phyloP scores from a whole-genome alignment of 306 rosid genomes.

The Vachellia collinsii region DNA sequence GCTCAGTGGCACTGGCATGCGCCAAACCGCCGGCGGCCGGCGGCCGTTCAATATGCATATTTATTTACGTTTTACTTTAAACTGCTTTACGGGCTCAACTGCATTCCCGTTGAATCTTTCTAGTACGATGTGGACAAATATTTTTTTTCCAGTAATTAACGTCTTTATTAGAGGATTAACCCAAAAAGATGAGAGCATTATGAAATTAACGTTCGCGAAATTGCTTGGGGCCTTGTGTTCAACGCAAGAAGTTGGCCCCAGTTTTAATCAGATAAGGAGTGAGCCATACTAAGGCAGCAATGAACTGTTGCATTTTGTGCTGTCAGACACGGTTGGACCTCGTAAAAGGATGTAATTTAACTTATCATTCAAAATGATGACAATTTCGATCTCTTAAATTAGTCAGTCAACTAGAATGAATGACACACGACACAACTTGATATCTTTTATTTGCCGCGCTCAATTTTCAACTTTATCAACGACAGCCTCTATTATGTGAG shows the following conservation, averaged over 20 bases:
- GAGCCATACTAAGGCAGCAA: neutral
- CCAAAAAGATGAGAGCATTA: neutral
- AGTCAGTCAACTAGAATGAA: neutral
- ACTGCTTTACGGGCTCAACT: neutral
- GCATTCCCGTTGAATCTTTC: neutral
- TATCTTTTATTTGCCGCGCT: neutral
- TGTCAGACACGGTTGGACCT: neutral
- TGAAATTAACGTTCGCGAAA: neutral
- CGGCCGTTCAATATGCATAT: neutral
- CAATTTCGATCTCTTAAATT: neutral
- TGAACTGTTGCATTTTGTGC: neutral
- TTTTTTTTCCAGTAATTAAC: neutral
- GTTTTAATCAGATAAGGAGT: neutral
- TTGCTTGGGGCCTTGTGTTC: neutral
- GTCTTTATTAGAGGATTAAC: neutral
- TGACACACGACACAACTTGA: neutral
- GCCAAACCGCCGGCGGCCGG: constrained; percentile 17
- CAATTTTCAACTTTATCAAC: neutral
- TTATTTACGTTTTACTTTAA: neutral
- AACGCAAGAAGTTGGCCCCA: neutral
- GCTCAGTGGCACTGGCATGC: neutral
- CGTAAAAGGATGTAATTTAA: neutral
- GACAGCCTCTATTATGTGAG: neutral
- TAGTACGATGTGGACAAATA: neutral
- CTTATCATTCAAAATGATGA: neutral